A percentile compares a stretch with the other conserved stretches of the same genome.
These are phyloP conservation scores for Vicia villosa DNA, from an alignment of 306 rosid genomes.

Conservation along the genomic window DNA sequence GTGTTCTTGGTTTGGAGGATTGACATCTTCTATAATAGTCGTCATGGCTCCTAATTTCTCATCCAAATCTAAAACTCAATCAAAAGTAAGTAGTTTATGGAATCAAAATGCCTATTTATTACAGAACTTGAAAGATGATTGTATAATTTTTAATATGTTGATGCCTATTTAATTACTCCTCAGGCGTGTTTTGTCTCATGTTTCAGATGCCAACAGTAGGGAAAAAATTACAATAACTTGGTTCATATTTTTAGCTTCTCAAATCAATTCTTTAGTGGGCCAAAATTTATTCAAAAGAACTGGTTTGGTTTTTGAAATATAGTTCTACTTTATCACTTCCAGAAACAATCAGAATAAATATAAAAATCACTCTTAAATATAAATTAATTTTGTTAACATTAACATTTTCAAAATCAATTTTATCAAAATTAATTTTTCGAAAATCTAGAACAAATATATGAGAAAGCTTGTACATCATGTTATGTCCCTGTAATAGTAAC, in stretches of 20 bases:
- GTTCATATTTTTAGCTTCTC: not conserved
- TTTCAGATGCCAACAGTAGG: not conserved
- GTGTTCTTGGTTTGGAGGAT: constrained; percentile 31
- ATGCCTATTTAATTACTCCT: not conserved
- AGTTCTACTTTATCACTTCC: not conserved
- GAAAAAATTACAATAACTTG: not conserved
- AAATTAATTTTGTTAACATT: not conserved
- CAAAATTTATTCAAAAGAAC: not conserved
- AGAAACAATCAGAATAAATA: not conserved
- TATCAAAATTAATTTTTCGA: not conserved
- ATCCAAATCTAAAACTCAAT: constrained; percentile 42
- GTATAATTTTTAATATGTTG: not conserved
- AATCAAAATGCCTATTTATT: constrained; percentile 9
- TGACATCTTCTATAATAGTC: constrained; percentile 37
- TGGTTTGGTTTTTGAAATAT: not conserved
- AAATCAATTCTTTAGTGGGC: not conserved
- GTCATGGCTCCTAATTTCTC: constrained; percentile 43
- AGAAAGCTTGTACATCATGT: not conserved
- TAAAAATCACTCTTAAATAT: not conserved
- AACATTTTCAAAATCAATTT: not conserved
- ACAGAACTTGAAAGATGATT: constrained; percentile 3
- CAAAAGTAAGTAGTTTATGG: constrained; percentile 18
- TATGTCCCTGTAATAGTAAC: constrained; percentile 44
- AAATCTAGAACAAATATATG: not conserved
- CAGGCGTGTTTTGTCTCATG: not conserved